Base-by-base conservation (phyloP, 225 moss, liverwort and hornwort species). In the Thuidium tamariscinum region DNA sequence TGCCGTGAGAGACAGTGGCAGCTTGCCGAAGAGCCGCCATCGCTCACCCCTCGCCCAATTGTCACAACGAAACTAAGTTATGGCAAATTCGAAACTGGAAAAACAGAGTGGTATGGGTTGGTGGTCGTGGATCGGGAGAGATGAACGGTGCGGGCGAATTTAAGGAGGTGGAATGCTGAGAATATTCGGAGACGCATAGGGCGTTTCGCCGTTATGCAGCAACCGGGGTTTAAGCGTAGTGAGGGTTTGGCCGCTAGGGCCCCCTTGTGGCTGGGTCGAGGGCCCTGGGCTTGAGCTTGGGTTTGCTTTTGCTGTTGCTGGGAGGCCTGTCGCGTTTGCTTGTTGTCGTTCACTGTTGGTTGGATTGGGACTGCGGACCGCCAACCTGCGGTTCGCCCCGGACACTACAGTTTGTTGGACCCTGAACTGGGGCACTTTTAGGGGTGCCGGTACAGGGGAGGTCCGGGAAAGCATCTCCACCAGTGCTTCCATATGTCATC, bases 191-290 rank as follows among this genome's bases (percentile, higher is more conserved):
- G 48, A 26, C 57, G 85, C 84, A 18, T 82, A 17, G 89, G 89
- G 68, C 85, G 85, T 77, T 89, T 89, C 89, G 82, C 89, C 89
- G 89, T 82, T 85, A 81, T 81, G 67, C 88, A 88, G 88, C 75
- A 37, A 48, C 84, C 78, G 41, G 88, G 64, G 69, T 79, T 79
- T 68, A 60, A 60, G 27, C 7, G 26, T 9, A 49, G 66, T 19
- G 3, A 79, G 64, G 79, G 56, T 6, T 5, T 11, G 19, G 2
- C 36, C 3, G 9, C 66, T 83, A 88, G 88, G 88, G 85, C 85
- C 60, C 85, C 34, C 74, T 72, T 76, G 54, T 76, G 54, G 76
- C 55, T 25, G 36, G 23, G 36, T 23, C 36, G 25, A 54, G 52
- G 52, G 54, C 54, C n/a, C 52, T 51, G 51, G 52, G 36, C 54